Evolutionary conservation across 371 early-diverging fungal genomes (phyloP), one percentile per base, ranked within the genome.

Genomic region (Mortierella sp.): DNA sequence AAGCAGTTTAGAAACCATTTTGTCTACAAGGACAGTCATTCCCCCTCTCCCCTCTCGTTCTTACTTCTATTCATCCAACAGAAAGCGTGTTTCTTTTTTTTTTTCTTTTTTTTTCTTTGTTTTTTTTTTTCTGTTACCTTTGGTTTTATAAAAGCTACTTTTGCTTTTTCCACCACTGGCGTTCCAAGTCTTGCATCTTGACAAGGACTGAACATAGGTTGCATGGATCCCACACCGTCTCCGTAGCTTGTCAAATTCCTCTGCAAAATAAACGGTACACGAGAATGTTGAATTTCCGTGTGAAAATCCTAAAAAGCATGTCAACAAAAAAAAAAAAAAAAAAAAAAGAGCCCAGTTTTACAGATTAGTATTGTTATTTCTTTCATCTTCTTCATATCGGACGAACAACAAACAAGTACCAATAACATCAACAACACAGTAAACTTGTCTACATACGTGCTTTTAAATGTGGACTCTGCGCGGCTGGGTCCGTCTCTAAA

Each of bases 261-360:
- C 89, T 0, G 95, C 94, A 80, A 90, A 97, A 68, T 91, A 97
- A 1, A 96, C 88, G 30, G 89, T 91, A 82, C 97, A 97, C 16
- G 88, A 85, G 72, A 96, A 89, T 53, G 88, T 86, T 4, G 90
- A 84, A 18, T 84, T 84, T 9, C 93, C 93, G 64, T 94, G 92
- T 7, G 87, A 85, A 74, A 92, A 94, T 60, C 90, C 92, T 88
- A 68, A 2, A 46, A 16, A 46, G 46, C 46, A 46, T 46, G 46
- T 9, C 46, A 46, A 11, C 43, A 12, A 44, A 18, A 26, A n/a
- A 5, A 26, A 4, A 53, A 19, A 23, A 26, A 60, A 14, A 29
- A 44, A 61, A 28, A 56, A n/a, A n/a, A n/a, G n/a, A n/a, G n/a
- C n/a, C n/a, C n/a, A n/a, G n/a, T n/a, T n/a, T n/a, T n/a, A n/a